Evolutionary conservation across 2,329 filamentous ascomycete species (phyloP).

Genomic region (Fusarium sororula): DNA sequence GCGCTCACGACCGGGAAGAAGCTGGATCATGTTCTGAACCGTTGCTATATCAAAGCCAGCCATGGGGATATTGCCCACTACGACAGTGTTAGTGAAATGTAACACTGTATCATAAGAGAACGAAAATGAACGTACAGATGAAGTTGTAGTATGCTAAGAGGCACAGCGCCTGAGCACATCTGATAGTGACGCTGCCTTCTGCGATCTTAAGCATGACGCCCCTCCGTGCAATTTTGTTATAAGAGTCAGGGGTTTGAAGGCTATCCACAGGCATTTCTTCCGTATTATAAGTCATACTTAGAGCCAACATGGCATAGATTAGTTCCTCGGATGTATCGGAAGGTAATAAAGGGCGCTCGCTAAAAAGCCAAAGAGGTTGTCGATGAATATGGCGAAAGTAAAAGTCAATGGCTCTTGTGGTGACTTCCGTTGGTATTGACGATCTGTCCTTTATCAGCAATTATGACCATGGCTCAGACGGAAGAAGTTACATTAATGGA

Average conservation of each 20-base stretch:
- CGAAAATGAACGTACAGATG: background rate
- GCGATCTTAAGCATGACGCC: conserved; percentile 17
- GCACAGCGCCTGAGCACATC: conserved; percentile 5
- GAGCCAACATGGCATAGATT: background rate
- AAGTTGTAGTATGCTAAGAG: conserved; percentile 15
- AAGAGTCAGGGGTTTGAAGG: background rate
- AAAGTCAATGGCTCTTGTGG: conserved; percentile 1
- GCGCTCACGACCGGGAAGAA: background rate
- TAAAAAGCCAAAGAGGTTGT: conserved; percentile 26
- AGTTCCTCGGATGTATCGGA: conserved; percentile 1
- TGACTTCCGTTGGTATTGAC: background rate
- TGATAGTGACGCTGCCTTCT: background rate
- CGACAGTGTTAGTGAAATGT: background rate
- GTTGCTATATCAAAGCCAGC: conserved; percentile 24
- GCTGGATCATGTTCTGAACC: conserved; percentile 3
- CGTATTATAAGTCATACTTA: background rate
- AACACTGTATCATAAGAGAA: accelerated
- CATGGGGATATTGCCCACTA: conserved; percentile 5
- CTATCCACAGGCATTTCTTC: background rate
- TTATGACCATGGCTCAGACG: accelerated
- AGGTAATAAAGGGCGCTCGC: background rate
- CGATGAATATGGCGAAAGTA: conserved; percentile 24
- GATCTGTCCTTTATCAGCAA: background rate
- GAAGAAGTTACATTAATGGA: background rate
- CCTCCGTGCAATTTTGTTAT: background rate